phyloP scores from a whole-genome alignment of 768 basidiomycete species.

The Infundibulicybe gibba region DNA sequence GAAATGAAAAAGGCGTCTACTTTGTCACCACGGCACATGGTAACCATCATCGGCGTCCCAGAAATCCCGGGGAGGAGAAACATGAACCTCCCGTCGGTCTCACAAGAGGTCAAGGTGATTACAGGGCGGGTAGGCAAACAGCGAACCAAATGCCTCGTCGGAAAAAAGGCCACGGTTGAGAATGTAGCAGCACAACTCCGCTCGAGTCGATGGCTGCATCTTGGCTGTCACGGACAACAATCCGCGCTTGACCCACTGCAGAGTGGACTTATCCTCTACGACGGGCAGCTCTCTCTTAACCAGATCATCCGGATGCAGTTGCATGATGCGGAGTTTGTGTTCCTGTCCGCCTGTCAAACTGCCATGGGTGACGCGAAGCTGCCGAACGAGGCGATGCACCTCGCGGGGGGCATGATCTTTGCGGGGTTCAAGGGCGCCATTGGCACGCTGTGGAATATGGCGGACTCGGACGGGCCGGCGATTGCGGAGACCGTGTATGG shows the following conservation, averaged over 20 bases:
- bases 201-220: conserved; percentile 10
- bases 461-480: conserved; percentile 7
- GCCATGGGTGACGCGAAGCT: conserved; percentile 10
- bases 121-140: not conserved
- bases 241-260: conserved; percentile 8
- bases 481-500: conserved; percentile 7
- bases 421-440: conserved; percentile 16
- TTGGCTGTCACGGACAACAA: conserved; percentile 19
- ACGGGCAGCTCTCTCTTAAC: conserved; percentile 12
- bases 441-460: conserved; percentile 16
- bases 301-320: conserved; percentile 15
- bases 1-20: not conserved
- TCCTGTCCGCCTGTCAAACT: conserved; percentile 23
- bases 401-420: conserved; percentile 21
- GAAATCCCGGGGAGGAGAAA: not conserved
- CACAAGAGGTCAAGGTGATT: not conserved
- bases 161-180: conserved; percentile 1
- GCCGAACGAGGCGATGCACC: conserved; percentile 23
- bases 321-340: conserved; percentile 27
- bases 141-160: not conserved
- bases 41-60: not conserved
- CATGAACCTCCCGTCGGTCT: not conserved
- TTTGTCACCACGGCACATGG: not conserved
- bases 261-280: conserved; percentile 10
- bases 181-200: conserved; percentile 4